Evolutionary conservation across 805 yeast species (phyloP), one percentile per base, ranked within the genome.

Genomic region (Candida sphagnicola): DNA sequence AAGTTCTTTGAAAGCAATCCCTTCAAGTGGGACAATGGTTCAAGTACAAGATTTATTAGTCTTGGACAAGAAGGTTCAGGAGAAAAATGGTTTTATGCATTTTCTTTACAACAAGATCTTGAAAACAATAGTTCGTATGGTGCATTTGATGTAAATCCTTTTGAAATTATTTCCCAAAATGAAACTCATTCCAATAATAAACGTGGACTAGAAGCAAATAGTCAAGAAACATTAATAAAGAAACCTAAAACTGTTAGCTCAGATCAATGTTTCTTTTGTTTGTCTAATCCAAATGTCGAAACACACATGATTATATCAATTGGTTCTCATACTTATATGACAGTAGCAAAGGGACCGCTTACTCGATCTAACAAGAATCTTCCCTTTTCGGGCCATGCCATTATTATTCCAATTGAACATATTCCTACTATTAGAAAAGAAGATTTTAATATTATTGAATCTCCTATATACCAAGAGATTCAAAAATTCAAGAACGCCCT

Each of bases 341-440:
- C 96, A 0, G 69, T 81, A 12, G 95, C 95, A 0, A 88, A 85
- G 53, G 97, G 97, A 0, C 96, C 97, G 0, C 59, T 89, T 14
- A 76, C 85, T 1, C 59, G 71, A 18, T 76, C 82, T 1, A 59
- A 56, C 8, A 64, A 65, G 11, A 60, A 62, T 3, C 59, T 73
- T 3, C 62, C 72, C 52, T 80, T 85, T 51, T 77, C 95, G 0
- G 96, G 95, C 0, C 96, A 89, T 64, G 85, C 86, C 16, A 65
- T 89, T 31, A 70, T 90, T 6, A 77, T 88, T 10, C 95, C 96
- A 0, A 75, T 90, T 14, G 78, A 81, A 15, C 97, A 89, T 55
- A 65, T 68, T 6, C 74, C 95, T 0, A 38, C 57, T 53, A 33
- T 49, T 8, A 38, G 49, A 42, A 34, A 40, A 49, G 8, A 45